Base-by-base conservation (phyloP, 176 grass and related monocot species). In the Tillandsia fasciculata region DNA sequence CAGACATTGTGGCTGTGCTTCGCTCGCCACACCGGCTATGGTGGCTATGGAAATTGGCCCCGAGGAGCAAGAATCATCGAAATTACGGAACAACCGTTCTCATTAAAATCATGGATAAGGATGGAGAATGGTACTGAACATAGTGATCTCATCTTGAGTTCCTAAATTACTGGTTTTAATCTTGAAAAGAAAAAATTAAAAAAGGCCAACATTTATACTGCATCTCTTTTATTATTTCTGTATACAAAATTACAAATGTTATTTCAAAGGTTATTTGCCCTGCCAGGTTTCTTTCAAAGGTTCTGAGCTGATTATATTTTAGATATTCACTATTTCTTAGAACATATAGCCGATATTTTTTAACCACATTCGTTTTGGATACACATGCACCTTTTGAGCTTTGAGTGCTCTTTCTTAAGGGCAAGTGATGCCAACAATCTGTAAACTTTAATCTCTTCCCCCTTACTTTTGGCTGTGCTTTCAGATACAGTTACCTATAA, bases 11-110 rank as follows among this genome's bases (percentile, higher is more conserved):
- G 86, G 88, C 54, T 96, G 2, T 96, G 93, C 10, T 96, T 89
- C 76, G 86, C 86, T 6, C 88, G 86, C 0, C 92, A 96, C 75
- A 89, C 88, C 0, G 92, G 92, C 11, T 81, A 96, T 50, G 88
- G 88, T 0, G 88, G 88, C 1, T 96, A 96, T 11, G 92, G 88
- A 48, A 14, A 33, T 67, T 96, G 88, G 92, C 81, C 83, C 1
- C 85, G 68, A 73, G 92, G 92, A 71, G 76, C 92, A 1, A 91
- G 92, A 70, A 73, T 96, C 1, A 50, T 96, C 2, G 12, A 89
- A 20, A 69, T 96, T 0, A 63, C 70, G 9, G 88, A 92, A 67
- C 64, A 69, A 0, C 88, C 81, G 0, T 89, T 83, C 53, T 80
- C 86, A 3, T 9, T 71, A 0, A 48, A 76, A 28, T 87, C 92